Percentiles rank a stretch among this genome's conserved stretches.
Evolutionary conservation across 768 basidiomycete genomes (phyloP).

Genomic region (Mycena rosella): DNA sequence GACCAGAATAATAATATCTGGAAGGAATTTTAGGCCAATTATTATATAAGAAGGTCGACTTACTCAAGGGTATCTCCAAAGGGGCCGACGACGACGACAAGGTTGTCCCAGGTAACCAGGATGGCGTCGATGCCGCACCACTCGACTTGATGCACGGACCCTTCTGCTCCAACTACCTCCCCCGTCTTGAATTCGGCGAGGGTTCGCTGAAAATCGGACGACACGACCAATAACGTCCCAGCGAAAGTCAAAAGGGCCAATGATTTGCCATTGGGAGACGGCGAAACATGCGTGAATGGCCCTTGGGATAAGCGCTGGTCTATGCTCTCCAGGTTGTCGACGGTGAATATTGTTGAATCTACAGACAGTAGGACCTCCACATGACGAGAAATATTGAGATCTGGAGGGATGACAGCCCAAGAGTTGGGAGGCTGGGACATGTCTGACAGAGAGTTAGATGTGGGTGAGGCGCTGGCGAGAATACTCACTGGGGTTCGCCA

Average conservation of each 20-base stretch:
- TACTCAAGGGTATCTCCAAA: constrained; percentile 89
- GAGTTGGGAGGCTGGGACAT: constrained; percentile 83
- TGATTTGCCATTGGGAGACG: constrained; percentile 95
- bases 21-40: constrained; percentile 23
- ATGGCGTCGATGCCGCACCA: constrained; percentile 99
- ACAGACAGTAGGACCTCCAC: constrained; percentile 90
- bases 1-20: constrained; percentile 86
- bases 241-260: constrained; percentile 84
- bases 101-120: constrained; percentile 82
- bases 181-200: constrained; percentile 89
- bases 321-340: constrained; percentile 90
- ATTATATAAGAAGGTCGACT: constrained; percentile 43
- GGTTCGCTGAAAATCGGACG: constrained; percentile 89
- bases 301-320: constrained; percentile 92
- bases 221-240: constrained; percentile 92
- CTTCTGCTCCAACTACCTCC: constrained; percentile 65
- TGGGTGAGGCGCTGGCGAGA: neutral
- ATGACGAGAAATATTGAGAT: constrained; percentile 89
- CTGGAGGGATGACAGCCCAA: constrained; percentile 93
- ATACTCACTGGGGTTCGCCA: constrained; percentile 81
- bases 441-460: constrained; percentile 53
- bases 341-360: constrained; percentile 81
- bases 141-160: constrained; percentile 76
- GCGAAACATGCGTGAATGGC: constrained; percentile 88
- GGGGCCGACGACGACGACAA: constrained; percentile 91